These are phyloP conservation scores for Mortierella sp. DNA, from an alignment of 371 early-diverging fungal species.

Conservation along the genomic window DNA sequence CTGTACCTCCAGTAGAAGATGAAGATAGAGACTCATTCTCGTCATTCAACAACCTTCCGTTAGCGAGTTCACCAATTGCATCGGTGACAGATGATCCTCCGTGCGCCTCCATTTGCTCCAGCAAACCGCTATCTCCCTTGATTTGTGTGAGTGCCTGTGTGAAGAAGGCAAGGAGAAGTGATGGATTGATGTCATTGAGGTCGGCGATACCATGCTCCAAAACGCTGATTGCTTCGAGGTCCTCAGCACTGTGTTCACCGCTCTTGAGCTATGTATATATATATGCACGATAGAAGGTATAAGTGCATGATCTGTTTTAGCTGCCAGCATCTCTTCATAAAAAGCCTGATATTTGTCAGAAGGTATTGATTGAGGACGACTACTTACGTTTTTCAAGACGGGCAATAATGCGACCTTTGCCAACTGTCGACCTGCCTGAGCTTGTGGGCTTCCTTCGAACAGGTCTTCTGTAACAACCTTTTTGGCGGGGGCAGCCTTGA, in stretches of 20 bases:
- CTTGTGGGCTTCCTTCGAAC: slow-evolving; percentile 41
- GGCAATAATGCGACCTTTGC: slow-evolving; percentile 37
- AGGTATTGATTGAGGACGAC: background rate
- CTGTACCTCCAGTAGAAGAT: slow-evolving; percentile 27
- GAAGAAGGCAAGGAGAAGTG: slow-evolving; percentile 52
- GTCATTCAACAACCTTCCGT: slow-evolving; percentile 14
- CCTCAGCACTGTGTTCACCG: slow-evolving; percentile 56
- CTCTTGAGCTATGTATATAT: slow-evolving; percentile 32
- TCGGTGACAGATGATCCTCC: slow-evolving; percentile 29
- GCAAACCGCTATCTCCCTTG: slow-evolving; percentile 29
- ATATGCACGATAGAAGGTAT: background rate
- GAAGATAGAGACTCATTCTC: slow-evolving; percentile 25
- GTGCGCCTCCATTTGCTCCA: slow-evolving; percentile 42
- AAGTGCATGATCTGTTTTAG: background rate
- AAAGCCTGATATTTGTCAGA: background rate
- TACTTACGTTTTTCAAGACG: slow-evolving; percentile 43
- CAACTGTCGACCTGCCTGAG: slow-evolving; percentile 43
- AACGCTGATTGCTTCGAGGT: slow-evolving; percentile 57
- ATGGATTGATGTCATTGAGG: slow-evolving; percentile 57
- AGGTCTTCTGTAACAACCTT: slow-evolving; percentile 31
- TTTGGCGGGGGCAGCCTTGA: slow-evolving; percentile 47
- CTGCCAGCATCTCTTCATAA: background rate
- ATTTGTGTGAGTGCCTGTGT: slow-evolving; percentile 52
- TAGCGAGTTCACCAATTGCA: slow-evolving; percentile 29
- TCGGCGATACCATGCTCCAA: slow-evolving; percentile 57